Evolutionary conservation across 805 yeast species (phyloP).

Genomic region (Schizosaccharomyces cryophilus): DNA sequence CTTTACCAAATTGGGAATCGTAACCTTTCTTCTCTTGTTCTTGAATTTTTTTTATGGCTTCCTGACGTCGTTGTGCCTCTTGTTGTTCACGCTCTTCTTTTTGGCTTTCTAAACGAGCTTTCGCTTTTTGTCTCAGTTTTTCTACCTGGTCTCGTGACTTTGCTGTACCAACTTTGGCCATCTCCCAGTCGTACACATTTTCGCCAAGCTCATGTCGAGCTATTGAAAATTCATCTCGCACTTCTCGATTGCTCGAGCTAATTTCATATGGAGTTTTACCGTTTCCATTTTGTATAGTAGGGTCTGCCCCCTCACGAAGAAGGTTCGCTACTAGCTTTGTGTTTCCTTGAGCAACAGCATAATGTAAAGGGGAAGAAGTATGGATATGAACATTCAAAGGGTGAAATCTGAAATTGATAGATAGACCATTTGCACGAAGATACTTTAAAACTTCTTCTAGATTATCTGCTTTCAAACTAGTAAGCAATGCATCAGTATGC

Average conservation of each 20-base stretch:
- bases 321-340: constrained; percentile 37
- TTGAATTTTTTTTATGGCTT: constrained; percentile 8
- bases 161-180: constrained; percentile 38
- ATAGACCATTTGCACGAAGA: constrained; percentile 31
- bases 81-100: constrained; percentile 5
- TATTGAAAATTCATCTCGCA: constrained; percentile 33
- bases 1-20: constrained; percentile 8
- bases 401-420: constrained; percentile 26
- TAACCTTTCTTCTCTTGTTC: constrained; percentile 6
- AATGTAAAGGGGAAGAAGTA: constrained; percentile 58
- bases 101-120: constrained; percentile 7
- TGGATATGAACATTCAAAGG: constrained; percentile 28
- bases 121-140: constrained; percentile 6
- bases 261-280: constrained; percentile 53
- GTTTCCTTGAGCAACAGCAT: constrained; percentile 43
- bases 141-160: constrained; percentile 15
- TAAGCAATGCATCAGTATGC: constrained; percentile 33
- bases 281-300: constrained; percentile 25
- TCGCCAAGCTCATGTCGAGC: constrained; percentile 51
- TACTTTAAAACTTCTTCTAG: constrained; percentile 49
- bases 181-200: constrained; percentile 37
- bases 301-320: constrained; percentile 47
- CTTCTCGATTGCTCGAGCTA: constrained; percentile 18
- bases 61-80: constrained; percentile 7
- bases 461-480: constrained; percentile 42